Evolutionary conservation across 257 asterid genomes (phyloP), one percentile per base, ranked within the genome.

Genomic region (Misopates orontium): DNA sequence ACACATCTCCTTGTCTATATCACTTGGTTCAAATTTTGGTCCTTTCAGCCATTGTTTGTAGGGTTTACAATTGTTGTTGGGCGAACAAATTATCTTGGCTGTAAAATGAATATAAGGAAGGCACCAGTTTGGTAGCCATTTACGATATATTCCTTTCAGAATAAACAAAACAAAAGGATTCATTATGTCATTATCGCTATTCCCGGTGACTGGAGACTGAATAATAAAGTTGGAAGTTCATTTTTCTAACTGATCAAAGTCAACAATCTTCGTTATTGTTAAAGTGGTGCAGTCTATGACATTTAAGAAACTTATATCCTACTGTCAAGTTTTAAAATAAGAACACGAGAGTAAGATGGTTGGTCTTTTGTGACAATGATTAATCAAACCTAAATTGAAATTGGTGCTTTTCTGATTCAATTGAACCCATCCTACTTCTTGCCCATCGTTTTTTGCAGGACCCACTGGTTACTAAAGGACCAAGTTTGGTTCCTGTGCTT

Each of bases 391-490:
- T 31, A 50, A 13, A 22, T 20, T 5, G 64, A 4, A 54, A 39
- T 11, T 12, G 12, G 36, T 45, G 52, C 22, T 60, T 23, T 52
- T 71, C 64, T 7, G 52, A 39, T 10, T n/a, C 53, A 23, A 17
- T 23, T 62, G 62, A 67, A 50, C 21, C 49, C 70, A 28, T 12
- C n/a, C 2, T 48, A 36, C 47, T 54, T 49, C 32, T 40, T n/a
- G 20, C 41, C 31, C 47, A 19, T 68, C 45, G 36, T 64, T 19
- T 68, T 14, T 70, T 9, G 63, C 88, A 88, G 95, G 95, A 88
- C 69, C 96, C 96, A 21, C 78, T 86, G 31, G 88, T 86, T 71
- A 86, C 89, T 39, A 84, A 82, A 76, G 91, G 91, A 63, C 62
- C 87, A 58, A 82, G 69, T 76, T 79, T 88, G 84, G 80, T 84